phyloP scores from a whole-genome alignment of 2,329 filamentous ascomycete species.

The Furcasterigmium furcatum region DNA sequence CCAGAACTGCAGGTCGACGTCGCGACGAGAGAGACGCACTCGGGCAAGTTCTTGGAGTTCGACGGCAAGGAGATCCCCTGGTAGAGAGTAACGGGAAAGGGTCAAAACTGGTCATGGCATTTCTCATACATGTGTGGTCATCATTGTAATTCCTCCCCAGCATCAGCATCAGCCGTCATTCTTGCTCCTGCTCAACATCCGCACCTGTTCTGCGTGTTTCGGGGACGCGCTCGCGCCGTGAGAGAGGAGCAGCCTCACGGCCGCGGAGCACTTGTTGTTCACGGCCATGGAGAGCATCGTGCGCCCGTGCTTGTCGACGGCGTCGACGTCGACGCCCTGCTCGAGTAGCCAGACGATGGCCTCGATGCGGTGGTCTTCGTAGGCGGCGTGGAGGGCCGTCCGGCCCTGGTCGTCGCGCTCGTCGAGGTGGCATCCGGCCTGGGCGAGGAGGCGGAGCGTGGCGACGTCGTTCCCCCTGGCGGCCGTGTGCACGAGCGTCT shows the following conservation, averaged over 20 bases:
- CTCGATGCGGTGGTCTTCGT: neutral
- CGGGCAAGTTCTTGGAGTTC: constrained; percentile 15
- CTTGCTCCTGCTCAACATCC: too few relatives aligned
- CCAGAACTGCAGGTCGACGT: constrained; percentile 24
- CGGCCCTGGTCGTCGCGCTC: neutral
- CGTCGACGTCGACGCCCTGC: neutral
- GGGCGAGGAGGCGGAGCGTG: neutral
- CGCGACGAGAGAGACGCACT: constrained; percentile 24
- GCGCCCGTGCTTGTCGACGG: neutral
- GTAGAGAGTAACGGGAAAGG: constrained; percentile 3
- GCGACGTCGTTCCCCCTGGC: neutral
- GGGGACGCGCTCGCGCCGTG: constrained; percentile 1
- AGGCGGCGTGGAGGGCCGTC: neutral
- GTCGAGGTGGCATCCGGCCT: neutral
- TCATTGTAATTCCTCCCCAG: too few relatives aligned
- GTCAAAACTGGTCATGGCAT: neutral
- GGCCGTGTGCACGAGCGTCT: neutral
- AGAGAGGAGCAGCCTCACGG: neutral
- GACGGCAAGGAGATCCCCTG: constrained; percentile 10
- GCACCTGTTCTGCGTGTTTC: neutral
- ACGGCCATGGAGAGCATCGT: constrained; percentile 2
- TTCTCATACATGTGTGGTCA: too few relatives aligned
- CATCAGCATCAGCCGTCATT: too few relatives aligned
- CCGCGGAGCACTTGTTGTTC: neutral
- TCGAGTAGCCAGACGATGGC: constrained; percentile 1